Conservation (phyloP, 352 stramenopile species). For the Phytophthora ramorum region DNA sequence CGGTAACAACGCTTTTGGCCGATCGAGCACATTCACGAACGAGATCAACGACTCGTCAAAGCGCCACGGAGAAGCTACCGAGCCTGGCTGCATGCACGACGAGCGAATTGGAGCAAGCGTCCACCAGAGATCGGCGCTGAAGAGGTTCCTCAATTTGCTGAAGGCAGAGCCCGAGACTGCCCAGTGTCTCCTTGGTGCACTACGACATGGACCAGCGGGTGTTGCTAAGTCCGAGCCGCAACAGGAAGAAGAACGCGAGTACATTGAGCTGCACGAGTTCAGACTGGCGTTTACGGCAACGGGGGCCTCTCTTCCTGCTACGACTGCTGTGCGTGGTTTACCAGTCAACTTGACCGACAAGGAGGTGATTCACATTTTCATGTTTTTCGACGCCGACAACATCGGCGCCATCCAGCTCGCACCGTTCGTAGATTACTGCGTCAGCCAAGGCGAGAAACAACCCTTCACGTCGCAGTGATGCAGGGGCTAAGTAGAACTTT, state of each 20-base stretch:
- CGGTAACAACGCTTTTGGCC: constrained; percentile 61
- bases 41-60: constrained; percentile 71
- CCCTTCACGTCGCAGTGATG: constrained; percentile 28
- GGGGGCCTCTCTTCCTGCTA: constrained; percentile 9
- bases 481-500: background rate
- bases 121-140: constrained; percentile 69
- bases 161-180: constrained; percentile 22
- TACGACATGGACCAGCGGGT: constrained; percentile 15
- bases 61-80: constrained; percentile 71
- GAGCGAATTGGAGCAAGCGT: constrained; percentile 60
- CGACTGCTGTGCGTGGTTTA: constrained; percentile 11
- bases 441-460: constrained; percentile 22
- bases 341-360: constrained; percentile 43
- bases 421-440: constrained; percentile 50
- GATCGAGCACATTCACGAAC: constrained; percentile 79
- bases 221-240: constrained; percentile 8
- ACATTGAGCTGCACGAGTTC: constrained; percentile 64
- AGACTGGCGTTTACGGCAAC: constrained; percentile 30
- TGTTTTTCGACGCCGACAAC: constrained; percentile 76
- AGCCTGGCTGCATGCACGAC: constrained; percentile 57
- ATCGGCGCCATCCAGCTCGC: constrained; percentile 63
- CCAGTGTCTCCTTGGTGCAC: constrained; percentile 34
- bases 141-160: constrained; percentile 42
- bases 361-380: constrained; percentile 81
- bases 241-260: constrained; percentile 28